Base-by-base conservation (phyloP, 441 rosid species). In the Croton laevigatus region DNA sequence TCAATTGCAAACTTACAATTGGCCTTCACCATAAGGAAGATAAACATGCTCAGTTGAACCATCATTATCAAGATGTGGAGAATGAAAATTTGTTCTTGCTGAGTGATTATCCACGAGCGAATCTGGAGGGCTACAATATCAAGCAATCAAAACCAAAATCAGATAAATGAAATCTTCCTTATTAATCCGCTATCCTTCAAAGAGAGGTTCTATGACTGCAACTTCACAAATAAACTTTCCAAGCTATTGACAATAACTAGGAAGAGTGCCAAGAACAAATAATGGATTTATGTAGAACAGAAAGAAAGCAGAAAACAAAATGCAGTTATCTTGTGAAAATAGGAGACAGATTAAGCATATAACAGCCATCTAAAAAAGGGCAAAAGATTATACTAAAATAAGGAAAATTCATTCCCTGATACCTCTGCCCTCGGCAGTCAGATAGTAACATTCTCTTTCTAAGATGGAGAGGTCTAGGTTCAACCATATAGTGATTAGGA, bases 1-100 rank as follows among this genome's bases (percentile, higher is more conserved):
- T 57, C 37, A 51, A 53, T 54, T n/a, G 51, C 32, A 52, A 71
- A 79, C 79, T 76, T 83, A 84, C 89, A 63, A 71, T 79, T 71
- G 81, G 67, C 77, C 71, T 68, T 68, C 76, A 64, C 66, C 80
- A 66, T 75, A 66, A 49, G 82, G 72, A 63, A 62, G 78, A 77
- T 64, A 81, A 68, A 49, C 76, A 70, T 54, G 72, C 70, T 77
- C 80, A 49, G 52, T 71, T 52, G 69, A 70, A 67, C 78, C 69
- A 57, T 68, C 66, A 73, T 77, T 77, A 64, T 64, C 79, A 63
- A 71, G 77, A 63, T 77, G 75, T 48, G 80, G 73, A 65, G 80
- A 66, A 55, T 76, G 78, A 62, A 74, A 71, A 69, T 65, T 77
- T 63, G 78, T 65, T 75, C 75, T 75, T 58, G 71, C 79, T 23